These are phyloP conservation scores for Pseudocercospora fuligena DNA, from an alignment of 2,329 filamentous ascomycete genomes.

Conservation along the genomic window DNA sequence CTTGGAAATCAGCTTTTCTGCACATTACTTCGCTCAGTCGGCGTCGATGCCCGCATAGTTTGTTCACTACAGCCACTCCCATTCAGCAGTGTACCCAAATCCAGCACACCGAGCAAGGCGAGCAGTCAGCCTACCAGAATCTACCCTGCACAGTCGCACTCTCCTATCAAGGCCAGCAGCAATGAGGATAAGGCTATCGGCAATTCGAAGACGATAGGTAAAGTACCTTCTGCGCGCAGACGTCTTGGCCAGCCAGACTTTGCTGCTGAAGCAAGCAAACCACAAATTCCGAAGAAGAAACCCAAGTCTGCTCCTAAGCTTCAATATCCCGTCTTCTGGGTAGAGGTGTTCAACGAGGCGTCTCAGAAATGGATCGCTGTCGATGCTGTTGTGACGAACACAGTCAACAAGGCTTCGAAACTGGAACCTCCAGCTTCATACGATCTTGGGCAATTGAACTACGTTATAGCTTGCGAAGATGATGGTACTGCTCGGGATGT, in stretches of 20 bases:
- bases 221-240: constrained; percentile 38
- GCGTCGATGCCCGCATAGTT: constrained; percentile 79
- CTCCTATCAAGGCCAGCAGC: not conserved
- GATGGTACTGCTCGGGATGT: constrained; percentile 82
- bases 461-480: constrained; percentile 83
- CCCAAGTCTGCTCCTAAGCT: constrained; percentile 67
- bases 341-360: constrained; percentile 84
- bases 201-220: constrained; percentile 29
- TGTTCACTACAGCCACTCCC: constrained; percentile 87
- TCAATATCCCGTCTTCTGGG: constrained; percentile 85
- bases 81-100: constrained; percentile 61
- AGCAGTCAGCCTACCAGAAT: constrained; percentile 43
- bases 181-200: constrained; percentile 32
- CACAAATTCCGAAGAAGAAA: constrained; percentile 36
- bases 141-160: constrained; percentile 29
- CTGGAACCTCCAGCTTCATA: constrained; percentile 85
- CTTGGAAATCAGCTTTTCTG: constrained; percentile 90
- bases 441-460: constrained; percentile 74
- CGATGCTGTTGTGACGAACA: constrained; percentile 81
- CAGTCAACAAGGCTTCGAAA: constrained; percentile 73
- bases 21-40: constrained; percentile 79
- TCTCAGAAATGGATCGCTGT: constrained; percentile 91
- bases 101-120: constrained; percentile 48
- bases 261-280: constrained; percentile 12
- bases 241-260: constrained; percentile 42